These are phyloP conservation scores for Calonectria hongkongensis DNA, from an alignment of 2,329 filamentous ascomycete species.

Conservation along the genomic window DNA sequence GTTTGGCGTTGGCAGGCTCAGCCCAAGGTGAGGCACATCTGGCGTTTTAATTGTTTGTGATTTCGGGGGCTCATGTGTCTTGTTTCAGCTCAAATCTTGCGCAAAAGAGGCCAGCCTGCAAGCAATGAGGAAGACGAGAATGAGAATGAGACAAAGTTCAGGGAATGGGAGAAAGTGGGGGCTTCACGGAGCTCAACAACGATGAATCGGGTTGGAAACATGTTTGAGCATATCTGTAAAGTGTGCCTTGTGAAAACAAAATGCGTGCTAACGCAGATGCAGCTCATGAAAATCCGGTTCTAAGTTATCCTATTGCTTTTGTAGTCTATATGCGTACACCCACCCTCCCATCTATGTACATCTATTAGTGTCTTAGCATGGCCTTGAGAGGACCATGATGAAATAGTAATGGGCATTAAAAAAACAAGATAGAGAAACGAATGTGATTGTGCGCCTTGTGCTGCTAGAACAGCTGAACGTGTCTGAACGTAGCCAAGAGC, in stretches of 20 bases:
- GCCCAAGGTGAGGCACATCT: slow-evolving; percentile 55
- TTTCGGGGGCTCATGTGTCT: slow-evolving; percentile 53
- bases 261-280: slow-evolving; percentile 27
- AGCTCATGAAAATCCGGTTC: slow-evolving; percentile 15
- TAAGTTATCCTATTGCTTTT: slow-evolving; percentile 11
- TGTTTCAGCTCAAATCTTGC: slow-evolving; percentile 49
- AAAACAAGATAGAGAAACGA: neutral
- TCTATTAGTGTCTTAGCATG: neutral
- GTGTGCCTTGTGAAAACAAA: slow-evolving; percentile 14
- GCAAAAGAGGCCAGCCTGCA: slow-evolving; percentile 25
- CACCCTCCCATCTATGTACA: neutral
- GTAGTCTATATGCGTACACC: slow-evolving; percentile 5
- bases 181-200: neutral
- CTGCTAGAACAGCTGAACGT: too few relatives aligned
- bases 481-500: too few relatives aligned
- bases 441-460: too few relatives aligned
- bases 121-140: slow-evolving; percentile 29
- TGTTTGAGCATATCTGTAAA: slow-evolving; percentile 8
- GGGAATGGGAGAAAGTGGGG: neutral
- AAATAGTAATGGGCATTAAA: slow-evolving; percentile 4
- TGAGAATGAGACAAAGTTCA: neutral
- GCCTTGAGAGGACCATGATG: neutral
- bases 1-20: slow-evolving; percentile 49
- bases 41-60: slow-evolving; percentile 51
- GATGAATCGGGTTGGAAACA: slow-evolving; percentile 6